These are phyloP conservation scores for Fusarium ramigenum DNA, from an alignment of 2,329 filamentous ascomycete genomes.

Conservation along the genomic window DNA sequence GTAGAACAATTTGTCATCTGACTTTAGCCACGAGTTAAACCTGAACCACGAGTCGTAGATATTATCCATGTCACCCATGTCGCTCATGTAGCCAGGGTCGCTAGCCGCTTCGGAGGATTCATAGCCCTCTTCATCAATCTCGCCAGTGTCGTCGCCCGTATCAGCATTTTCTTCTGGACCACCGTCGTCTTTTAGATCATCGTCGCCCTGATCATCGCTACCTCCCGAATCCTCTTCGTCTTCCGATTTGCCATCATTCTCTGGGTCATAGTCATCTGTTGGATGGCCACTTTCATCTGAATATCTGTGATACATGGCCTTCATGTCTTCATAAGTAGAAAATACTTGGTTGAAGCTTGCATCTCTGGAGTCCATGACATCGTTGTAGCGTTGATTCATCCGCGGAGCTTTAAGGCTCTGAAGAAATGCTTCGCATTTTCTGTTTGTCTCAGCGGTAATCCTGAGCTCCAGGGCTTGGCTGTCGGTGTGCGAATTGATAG, in stretches of 20 bases:
- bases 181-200: not conserved
- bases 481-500: rapidly evolving
- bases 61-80: rapidly evolving
- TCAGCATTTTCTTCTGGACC: no score
- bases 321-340: not conserved
- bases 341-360: not conserved
- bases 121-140: no score
- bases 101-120: rapidly evolving
- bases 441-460: rapidly evolving
- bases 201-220: not conserved
- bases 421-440: rapidly evolving
- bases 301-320: rapidly evolving
- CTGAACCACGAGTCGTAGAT: not conserved
- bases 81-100: rapidly evolving
- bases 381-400: not conserved
- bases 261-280: no score
- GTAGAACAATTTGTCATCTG: rapidly evolving
- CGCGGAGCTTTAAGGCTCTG: not conserved
- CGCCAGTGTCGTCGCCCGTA: no score
- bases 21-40: rapidly evolving
- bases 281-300: rapidly evolving
- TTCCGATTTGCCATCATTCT: rapidly evolving
- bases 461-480: rapidly evolving
- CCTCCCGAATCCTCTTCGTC: rapidly evolving
- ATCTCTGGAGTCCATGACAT: rapidly evolving